Evolutionary conservation across 495 filamentous ascomycete genomes (phyloP), one percentile per base, ranked within the genome.

Genomic region (Copromyces sp.): DNA sequence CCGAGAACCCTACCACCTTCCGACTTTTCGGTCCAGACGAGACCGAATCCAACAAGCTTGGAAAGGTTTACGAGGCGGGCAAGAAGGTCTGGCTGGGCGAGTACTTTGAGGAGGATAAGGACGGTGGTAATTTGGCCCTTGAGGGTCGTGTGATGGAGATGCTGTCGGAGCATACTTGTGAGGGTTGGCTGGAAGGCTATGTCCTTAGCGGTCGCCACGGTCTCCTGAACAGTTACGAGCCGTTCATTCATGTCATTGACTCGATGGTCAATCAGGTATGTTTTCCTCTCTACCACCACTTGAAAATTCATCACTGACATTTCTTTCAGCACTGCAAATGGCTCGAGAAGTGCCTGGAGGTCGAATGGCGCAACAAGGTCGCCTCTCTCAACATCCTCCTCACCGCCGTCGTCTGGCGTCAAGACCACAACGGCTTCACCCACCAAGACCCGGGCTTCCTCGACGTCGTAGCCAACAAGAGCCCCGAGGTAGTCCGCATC

Each of bases 351-450:
- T 91, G 87, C 74, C 80, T 88, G 9, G 91, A 92, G 75, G 87
- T 92, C 3, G 87, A 90, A 74, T 93, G 90, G 90, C 85, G 91
- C 39, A 85, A 82, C 70, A 88, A 88, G 78, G 81, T 92, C 20
- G 85, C 90, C 20, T 91, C 89, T 1, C 86, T 93, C 72, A 93
- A 93, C 80, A 91, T 93, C 73, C 85, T 93, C 14, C 85, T 92
- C 39, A 93, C 90, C 0, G 88, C 90, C 1, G 91, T 91, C 2
- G 91, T 92, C 69, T 92, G 91, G 91, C 80, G 91, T 75, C 91
- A 93, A 80, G 91, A 93, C 77, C 91, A 93, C 84, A 92, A 92
- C 76, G 91, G 90, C 68, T 93, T 93, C 78, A 93, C 90, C 0
- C 91, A 93, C 80, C 91, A 93, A 78, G 91, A 93, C 73, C 90